Base-by-base conservation (phyloP, 345 rosid species). In the Salix koriyanagi region DNA sequence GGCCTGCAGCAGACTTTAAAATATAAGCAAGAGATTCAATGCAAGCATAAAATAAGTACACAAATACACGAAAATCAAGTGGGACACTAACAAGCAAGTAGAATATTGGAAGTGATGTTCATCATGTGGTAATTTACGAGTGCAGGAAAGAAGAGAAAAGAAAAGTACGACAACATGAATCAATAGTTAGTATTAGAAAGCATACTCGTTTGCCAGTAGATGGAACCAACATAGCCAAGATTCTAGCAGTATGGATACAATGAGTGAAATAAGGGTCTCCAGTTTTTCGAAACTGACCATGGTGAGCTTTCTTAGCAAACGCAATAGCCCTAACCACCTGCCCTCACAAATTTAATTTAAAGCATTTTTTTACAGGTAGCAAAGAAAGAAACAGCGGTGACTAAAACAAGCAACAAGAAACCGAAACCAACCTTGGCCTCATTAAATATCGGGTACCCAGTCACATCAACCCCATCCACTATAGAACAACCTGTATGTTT, bases 281-380 rank as follows among this genome's bases (percentile, higher is more conserved):
- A 0, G 90, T 91, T 81, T 83, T 91, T 15, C 95, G 82, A 21
- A 89, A 84, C 81, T 89, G 92, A 39, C 95, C 89, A 68, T 81
- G 80, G 69, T 91, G 95, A 76, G 95, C 91, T 58, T 58, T 86
- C 76, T 87, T 91, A 21, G 92, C 89, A 80, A 91, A 91, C 62
- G 84, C 87, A 71, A 91, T 87, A 85, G 95, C 92, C 89, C 85
- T 89, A 58, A 73, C 89, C 85, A 91, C 94, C 94, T 91, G 87
- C 90, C 92, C 88, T 91, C 78, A 83, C 92, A 86, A 60, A 82
- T 78, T 41, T 65, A 36, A 71, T 18, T 67, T 37, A 67, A 42
- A 67, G 37, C 41, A 44, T 72, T 37, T 67, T 72, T 42, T 70
- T 44, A 44, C 50, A 44, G 83, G 84, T 36, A 70, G 15, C 72